These are phyloP conservation scores for Orbilia oligospora DNA, from an alignment of 2,329 filamentous ascomycete genomes.

Conservation along the genomic window DNA sequence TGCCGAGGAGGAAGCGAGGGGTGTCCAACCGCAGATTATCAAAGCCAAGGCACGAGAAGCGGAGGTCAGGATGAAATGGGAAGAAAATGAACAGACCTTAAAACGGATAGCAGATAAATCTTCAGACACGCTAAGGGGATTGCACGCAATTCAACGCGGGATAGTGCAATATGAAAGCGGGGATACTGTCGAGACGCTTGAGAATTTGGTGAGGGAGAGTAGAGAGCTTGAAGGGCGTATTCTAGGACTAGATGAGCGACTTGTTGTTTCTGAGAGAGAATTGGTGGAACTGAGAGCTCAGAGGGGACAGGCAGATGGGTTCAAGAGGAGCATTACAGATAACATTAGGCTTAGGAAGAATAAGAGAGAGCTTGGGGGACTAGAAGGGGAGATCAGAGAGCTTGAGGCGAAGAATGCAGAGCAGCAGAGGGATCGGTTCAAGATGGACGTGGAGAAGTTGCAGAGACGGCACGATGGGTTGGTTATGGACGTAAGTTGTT, in stretches of 20 bases:
- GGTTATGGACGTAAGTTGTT: constrained; percentile 77
- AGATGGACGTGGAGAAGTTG: constrained; percentile 77
- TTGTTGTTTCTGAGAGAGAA: constrained; percentile 12
- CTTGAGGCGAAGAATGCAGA: constrained; percentile 85
- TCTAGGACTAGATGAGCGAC: constrained; percentile 29
- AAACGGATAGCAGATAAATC: constrained; percentile 80
- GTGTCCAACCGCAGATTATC: constrained; percentile 80
- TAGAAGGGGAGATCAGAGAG: constrained; percentile 79
- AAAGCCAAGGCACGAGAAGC: constrained; percentile 83
- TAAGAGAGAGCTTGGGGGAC: constrained; percentile 76
- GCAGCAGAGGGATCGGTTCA: constrained; percentile 83
- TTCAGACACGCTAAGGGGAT: constrained; percentile 80
- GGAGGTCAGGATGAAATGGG: constrained; percentile 80
- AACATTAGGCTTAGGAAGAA: constrained; percentile 89
- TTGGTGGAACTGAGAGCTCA: constrained; percentile 51
- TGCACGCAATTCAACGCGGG: constrained; percentile 80
- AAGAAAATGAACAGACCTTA: constrained; percentile 79
- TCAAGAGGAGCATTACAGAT: constrained; percentile 87
- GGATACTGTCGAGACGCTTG: constrained; percentile 42
- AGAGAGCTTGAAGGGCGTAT: constrained; percentile 47
- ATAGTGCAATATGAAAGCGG: constrained; percentile 80
- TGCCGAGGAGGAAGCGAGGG: constrained; percentile 80
- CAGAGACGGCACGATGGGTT: constrained; percentile 79
- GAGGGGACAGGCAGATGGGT: constrained; percentile 78
- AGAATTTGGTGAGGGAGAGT: constrained; percentile 50